A percentile compares a stretch with the other conserved stretches of the same genome.
These are phyloP conservation scores for Aethionema arabicum DNA, from an alignment of 345 rosid genomes.

Conservation along the genomic window DNA sequence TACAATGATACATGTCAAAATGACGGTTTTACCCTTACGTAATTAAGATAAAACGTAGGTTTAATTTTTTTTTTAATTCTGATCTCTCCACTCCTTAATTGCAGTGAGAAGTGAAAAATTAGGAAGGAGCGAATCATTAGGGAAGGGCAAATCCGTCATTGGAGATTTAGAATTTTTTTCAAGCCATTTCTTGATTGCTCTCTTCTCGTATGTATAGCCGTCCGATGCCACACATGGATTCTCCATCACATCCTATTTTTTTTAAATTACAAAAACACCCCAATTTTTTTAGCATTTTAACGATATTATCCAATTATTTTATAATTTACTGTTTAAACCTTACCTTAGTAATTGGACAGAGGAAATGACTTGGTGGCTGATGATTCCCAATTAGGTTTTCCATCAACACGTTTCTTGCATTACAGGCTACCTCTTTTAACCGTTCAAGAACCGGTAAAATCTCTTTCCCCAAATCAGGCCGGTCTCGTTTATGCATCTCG, in stretches of 20 bases:
- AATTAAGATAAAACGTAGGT: background rate
- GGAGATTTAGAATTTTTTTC: slow-evolving; percentile 61
- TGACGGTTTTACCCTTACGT: background rate
- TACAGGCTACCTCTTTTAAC: slow-evolving; percentile 50
- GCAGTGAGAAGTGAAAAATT: slow-evolving; percentile 72
- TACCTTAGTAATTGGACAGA: slow-evolving; percentile 88
- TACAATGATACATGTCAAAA: slow-evolving; percentile 13
- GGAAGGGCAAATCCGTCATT: slow-evolving; percentile 54
- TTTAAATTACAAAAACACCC: slow-evolving; percentile 3
- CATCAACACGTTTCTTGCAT: slow-evolving; percentile 34
- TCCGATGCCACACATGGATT: slow-evolving; percentile 89
- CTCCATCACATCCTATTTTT: slow-evolving; percentile 71
- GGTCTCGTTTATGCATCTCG: slow-evolving; percentile 69
- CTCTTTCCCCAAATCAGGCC: slow-evolving; percentile 63
- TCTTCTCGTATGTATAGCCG: slow-evolving; percentile 77
- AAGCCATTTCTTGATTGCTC: slow-evolving; percentile 65
- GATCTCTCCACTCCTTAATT: slow-evolving; percentile 78
- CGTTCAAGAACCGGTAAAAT: slow-evolving; percentile 71
- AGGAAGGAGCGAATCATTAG: slow-evolving; percentile 59
- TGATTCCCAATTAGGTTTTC: slow-evolving; percentile 6
- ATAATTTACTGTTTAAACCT: background rate
- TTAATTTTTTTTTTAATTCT: slow-evolving; percentile 3
- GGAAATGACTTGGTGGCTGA: slow-evolving; percentile 62
- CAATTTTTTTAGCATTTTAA: background rate
- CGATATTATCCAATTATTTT: background rate